These are phyloP conservation scores for Neckera pumila DNA, from an alignment of 225 moss, liverwort and hornwort genomes.

Conservation along the genomic window DNA sequence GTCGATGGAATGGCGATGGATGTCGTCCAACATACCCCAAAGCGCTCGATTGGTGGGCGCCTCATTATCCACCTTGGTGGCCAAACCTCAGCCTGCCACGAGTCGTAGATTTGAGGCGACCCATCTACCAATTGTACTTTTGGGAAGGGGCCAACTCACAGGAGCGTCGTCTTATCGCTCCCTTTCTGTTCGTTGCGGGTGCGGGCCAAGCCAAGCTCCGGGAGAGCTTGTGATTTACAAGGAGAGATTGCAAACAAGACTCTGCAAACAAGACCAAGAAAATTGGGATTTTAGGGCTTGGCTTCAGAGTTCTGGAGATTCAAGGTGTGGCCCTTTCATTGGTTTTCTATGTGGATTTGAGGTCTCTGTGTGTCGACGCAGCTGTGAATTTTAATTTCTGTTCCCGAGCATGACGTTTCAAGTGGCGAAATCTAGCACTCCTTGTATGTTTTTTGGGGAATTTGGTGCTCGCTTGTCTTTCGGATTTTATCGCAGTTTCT, in stretches of 20 bases:
- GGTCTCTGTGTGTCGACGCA: neutral
- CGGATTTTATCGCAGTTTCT: neutral
- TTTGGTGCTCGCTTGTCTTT: neutral
- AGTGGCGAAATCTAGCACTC: neutral
- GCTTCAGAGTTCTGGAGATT: neutral
- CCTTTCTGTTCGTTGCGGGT: neutral
- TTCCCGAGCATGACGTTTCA: neutral
- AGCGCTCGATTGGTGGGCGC: neutral
- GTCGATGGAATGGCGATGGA: neutral
- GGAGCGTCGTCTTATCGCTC: neutral
- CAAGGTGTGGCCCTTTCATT: neutral
- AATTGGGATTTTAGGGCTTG: neutral
- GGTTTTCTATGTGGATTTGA: neutral
- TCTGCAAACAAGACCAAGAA: neutral
- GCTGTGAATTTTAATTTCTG: neutral
- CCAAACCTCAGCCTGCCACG: constrained; percentile 5
- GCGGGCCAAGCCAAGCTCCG: neutral
- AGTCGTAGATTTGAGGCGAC: neutral
- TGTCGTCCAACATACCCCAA: neutral
- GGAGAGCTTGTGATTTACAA: neutral
- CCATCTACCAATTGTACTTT: neutral
- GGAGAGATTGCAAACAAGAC: neutral
- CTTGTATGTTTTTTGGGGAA: neutral
- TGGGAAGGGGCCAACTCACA: neutral
- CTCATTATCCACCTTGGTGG: neutral